Evolutionary conservation across 139 green algal species (phyloP), one percentile per base, ranked within the genome.

Genomic region (Coelastrella sp.): DNA sequence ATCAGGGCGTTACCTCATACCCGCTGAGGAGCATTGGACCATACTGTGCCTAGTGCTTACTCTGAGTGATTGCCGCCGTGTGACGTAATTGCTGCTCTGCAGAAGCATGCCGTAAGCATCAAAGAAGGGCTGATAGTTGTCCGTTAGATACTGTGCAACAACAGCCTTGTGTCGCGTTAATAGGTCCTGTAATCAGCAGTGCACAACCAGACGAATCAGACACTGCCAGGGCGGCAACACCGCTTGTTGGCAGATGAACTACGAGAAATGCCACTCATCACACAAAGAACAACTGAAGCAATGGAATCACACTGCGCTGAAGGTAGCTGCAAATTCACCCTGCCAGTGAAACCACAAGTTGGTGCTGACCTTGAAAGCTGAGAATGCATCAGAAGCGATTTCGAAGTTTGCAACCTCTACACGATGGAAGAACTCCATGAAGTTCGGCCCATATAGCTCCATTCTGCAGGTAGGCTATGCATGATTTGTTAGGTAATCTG

Each of bases 391-490:
- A 13, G 92, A 96, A 2, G 96, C 94, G 4, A 99, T 91, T 75
- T 99, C 96, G 89, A 99, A 99, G 82, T 96, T 97, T 4, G 87
- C 67, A 23, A 95, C 88, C 84, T 98, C 91, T 66, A 99, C 92
- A 50, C 96, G 95, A 4, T 92, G 76, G 68, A 98, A 98, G 68
- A 96, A 96, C 11, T 88, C 62, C 59, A 89, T 64, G 32, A 97
- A 94, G 23, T 92, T 48, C 2, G 79, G 76, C 13, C 85, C 77
- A 0, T 95, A 76, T 75, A 96, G 50, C 59, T 95, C 79, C 48
- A 90, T 50, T 77, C 91, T 95, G 89, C 43, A 72, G 7, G 53
- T 27, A n/a, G n/a, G n/a, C n/a, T n/a, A n/a, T n/a, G n/a, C n/a
- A n/a, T n/a, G n/a, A n/a, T n/a, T n/a, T n/a, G n/a, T n/a, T n/a